These are phyloP conservation scores for Thelephora ganbajun DNA, from an alignment of 768 basidiomycete genomes.

Conservation along the genomic window DNA sequence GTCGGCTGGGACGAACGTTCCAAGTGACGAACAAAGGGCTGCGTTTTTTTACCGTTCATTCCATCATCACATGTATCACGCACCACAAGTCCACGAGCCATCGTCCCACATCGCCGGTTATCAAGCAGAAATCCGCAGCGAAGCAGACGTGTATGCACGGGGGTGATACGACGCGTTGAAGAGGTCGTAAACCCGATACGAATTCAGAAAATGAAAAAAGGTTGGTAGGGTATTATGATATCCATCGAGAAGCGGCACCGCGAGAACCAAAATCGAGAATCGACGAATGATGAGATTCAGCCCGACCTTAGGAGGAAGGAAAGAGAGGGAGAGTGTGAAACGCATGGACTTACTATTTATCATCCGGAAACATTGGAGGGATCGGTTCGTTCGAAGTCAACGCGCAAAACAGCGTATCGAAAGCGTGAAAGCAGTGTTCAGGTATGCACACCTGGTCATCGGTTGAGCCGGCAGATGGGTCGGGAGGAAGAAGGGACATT, in stretches of 20 bases:
- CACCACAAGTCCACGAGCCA: conserved; percentile 4
- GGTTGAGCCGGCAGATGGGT: conserved; percentile 28
- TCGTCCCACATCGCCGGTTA: too few relatives aligned
- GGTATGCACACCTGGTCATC: conserved; percentile 40
- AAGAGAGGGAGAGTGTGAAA: background rate
- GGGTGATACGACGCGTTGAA: too few relatives aligned
- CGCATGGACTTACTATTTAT: conserved; percentile 46
- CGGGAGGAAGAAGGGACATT: conserved; percentile 45
- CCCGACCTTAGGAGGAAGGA: background rate
- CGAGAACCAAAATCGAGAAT: background rate
- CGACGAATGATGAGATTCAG: background rate
- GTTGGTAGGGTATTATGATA: too few relatives aligned
- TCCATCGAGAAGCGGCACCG: too few relatives aligned
- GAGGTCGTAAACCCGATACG: too few relatives aligned
- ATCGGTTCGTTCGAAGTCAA: conserved; percentile 46
- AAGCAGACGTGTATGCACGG: too few relatives aligned
- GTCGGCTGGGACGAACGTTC: conserved; percentile 58
- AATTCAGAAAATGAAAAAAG: too few relatives aligned
- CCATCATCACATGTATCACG: background rate
- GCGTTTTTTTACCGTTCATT: background rate
- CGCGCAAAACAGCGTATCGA: conserved; percentile 70
- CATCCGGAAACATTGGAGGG: conserved; percentile 49
- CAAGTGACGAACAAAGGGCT: conserved; percentile 97
- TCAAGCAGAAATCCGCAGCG: too few relatives aligned
- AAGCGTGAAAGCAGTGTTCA: conserved; percentile 73